Base-by-base conservation (phyloP, 2,329 filamentous ascomycete genomes). In the Fusarium lyarnte region DNA sequence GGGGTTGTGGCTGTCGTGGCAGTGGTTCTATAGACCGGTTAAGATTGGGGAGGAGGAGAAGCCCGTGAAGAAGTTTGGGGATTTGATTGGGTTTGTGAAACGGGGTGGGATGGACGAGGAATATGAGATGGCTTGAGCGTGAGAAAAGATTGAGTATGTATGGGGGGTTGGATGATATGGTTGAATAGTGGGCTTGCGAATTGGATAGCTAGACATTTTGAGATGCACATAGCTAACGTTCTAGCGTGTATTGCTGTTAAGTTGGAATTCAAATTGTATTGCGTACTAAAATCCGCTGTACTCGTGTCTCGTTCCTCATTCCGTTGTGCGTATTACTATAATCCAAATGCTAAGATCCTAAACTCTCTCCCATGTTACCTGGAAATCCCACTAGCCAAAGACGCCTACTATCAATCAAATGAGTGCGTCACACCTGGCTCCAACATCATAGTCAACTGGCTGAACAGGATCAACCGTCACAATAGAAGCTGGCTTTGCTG, bases 1-100 rank as follows among this genome's bases (percentile, higher is more conserved):
- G 2, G 55, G 49, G 0, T 1, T 70, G 10, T 81, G 80, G 79
- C 67, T 62, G 11, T 33, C 46, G 5, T 66, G 72, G 59, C 65
- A 70, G 59, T 29, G 39, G 25, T 31, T 43, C 6, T 63, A 46
- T 8, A 54, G 52, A 1, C 61, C 70, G 2, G 25, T 33, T 5
- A 29, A 23, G 45, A 68, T 73, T 41, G 70, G 70, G 1, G 70
- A 70, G 11, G 66, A 73, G 16, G 62, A 60, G 16, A 41, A 35
- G 33, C 10, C 39, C 19, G 41, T 10, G 11, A 63, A 52, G 11
- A 49, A 23, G 12, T 19, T 70, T 8, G 21, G 41, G 10, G 52
- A 54, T 1, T 17, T 69, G 27, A 21, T 52, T 25, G 31, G 25
- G 6, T 41, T 49, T 25, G 14, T 69, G 2, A 59, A 49, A 9